Evolutionary conservation across 257 asterid genomes (phyloP), one percentile per base, ranked within the genome.

Genomic region (Salvia hispanica): DNA sequence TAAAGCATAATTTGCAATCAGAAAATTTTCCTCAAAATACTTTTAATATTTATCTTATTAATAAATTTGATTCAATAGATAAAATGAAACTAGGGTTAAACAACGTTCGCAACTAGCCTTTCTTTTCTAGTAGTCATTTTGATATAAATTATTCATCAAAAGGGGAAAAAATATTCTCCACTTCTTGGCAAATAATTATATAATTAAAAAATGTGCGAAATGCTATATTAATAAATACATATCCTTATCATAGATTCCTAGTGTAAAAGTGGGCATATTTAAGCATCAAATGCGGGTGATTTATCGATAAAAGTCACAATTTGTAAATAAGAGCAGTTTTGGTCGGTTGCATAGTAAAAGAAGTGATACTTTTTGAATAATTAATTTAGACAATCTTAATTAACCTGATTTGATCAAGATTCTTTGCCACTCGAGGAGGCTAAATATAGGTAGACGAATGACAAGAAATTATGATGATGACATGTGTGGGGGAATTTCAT

Each of bases 191-290:
- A 58, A 75, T 43, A 15, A 9, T 15, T 48, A 9, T 33, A 44
- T 47, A 37, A 4, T 10, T 36, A 25, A 54, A 73, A 60, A 74
- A 8, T 60, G 70, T 39, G 71, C 33, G 3, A 60, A 52, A 59
- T 46, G 46, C 37, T 42, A 45, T 11, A n/a, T 42, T 43, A 62
- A 7, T 21, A 62, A 45, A 43, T 44, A 62, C 59, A 76, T 59
- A 76, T 72, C 70, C 61, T 62, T 73, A 71, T 69, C 76, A 44
- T 33, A 11, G 78, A 65, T 78, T 82, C 80, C 71, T 58, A 16
- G 53, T 39, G 44, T 50, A 64, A 31, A 62, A 66, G 31, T 46
- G 31, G 74, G 64, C 56, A 50, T 31, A 43, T 45, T 54, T 56
- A 10, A 31, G 76, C 59, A 70, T 70, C 74, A 58, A 63, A 56